Base-by-base conservation (phyloP, 2,329 filamentous ascomycete genomes). In the Colletotrichum sp. region DNA sequence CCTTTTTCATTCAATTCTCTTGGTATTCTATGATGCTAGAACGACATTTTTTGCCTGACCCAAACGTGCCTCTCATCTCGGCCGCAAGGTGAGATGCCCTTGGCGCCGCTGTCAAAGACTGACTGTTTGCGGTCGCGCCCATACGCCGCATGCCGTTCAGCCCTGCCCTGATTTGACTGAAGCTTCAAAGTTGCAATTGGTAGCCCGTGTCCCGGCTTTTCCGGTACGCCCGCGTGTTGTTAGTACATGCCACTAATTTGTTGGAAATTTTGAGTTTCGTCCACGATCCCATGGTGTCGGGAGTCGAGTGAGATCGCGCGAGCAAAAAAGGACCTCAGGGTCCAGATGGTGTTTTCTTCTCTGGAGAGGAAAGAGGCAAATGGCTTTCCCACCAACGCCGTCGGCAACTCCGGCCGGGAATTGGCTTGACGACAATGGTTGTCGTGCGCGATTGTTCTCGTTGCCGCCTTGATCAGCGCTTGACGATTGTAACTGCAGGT, bases 401-500 rank as follows among this genome's bases (percentile, higher is more conserved):
- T 48, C 19, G n/a, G 32, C 59, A 60, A 65, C 36, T 64, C 70
- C 48, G 52, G 59, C 27, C 61, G 52, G 63, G 11, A 59, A 52
- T 52, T 59, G 69, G 57, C 74, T 52, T 69, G 65, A 39, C 36
- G 74, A 65, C 64, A 52, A 52, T 28, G 59, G 27, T 48, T 59
- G 74, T 59, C 70, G 55, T 66, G 59, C 74, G 65, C 57, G 48
- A 27, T 28, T 44, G 28, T 69, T 60, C 28, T 76, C 27, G 57
- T 69, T 52, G 44, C 30, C 32, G 70, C 48, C 15, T 69, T 79
- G 74, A 78, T 89, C 87, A 94, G 87, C 92, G 91, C 86, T 94
- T 94, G 83, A 94, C 86, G 84, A 94, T 94, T 15, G 85, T 87
- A 34, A 87, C 85, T 87, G 72, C 16, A 52, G 30, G 28, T 59